These are phyloP conservation scores for Auricularia cornea DNA, from an alignment of 768 basidiomycete genomes.

Conservation along the genomic window DNA sequence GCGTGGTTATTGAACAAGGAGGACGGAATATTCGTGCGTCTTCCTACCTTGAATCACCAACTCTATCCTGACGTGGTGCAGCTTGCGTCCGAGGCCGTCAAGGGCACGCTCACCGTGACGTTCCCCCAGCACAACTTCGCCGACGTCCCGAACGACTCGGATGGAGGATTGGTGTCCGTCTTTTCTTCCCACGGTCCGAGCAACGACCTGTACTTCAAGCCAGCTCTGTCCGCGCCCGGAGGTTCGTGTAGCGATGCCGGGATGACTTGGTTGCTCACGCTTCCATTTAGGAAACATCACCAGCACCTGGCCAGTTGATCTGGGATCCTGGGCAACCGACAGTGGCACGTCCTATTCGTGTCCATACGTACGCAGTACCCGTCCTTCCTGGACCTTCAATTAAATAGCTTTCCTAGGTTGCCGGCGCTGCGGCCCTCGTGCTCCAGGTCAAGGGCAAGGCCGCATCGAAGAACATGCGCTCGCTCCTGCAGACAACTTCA, in stretches of 20 bases:
- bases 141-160: slow-evolving; percentile 38
- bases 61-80: slow-evolving; percentile 10
- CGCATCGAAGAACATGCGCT: slow-evolving; percentile 27
- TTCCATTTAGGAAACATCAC: slow-evolving; percentile 29
- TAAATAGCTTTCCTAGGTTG: slow-evolving; percentile 36
- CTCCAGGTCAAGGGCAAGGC: slow-evolving; percentile 32
- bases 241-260: background rate
- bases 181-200: slow-evolving; percentile 26
- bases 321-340: slow-evolving; percentile 33
- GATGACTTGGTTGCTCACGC: slow-evolving; percentile 25
- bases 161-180: slow-evolving; percentile 43
- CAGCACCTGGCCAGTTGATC: slow-evolving; percentile 34
- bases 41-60: too few relatives aligned
- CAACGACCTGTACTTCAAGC: slow-evolving; percentile 42
- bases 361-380: background rate
- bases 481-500: slow-evolving; percentile 43
- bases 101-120: slow-evolving; percentile 32
- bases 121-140: slow-evolving; percentile 37
- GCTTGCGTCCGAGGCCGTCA: slow-evolving; percentile 43
- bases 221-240: background rate
- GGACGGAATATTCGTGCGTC: too few relatives aligned
- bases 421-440: slow-evolving; percentile 37
- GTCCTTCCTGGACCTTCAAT: slow-evolving; percentile 13
- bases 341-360: slow-evolving; percentile 23
- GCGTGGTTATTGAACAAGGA: too few relatives aligned